Evolutionary conservation across 2,329 filamentous ascomycete genomes (phyloP).

Genomic region (Talaromyces sp.): DNA sequence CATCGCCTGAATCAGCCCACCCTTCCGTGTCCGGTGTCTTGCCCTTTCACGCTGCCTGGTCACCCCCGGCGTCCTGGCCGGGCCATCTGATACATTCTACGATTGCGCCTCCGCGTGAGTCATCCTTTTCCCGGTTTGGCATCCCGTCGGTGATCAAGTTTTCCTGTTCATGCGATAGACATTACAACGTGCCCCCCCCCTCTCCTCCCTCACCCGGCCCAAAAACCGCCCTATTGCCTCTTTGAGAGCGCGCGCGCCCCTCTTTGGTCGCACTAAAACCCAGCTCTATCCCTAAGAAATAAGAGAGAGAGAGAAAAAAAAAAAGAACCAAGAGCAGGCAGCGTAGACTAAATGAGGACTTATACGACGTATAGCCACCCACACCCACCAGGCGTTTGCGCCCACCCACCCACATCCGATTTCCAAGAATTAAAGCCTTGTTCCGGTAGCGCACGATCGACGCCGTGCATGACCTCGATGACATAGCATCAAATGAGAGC

Average conservation of each 20-base stretch:
- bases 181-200: conserved; percentile 19
- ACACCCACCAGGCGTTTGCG: not conserved
- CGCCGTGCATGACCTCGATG: conserved; percentile 38
- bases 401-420: not conserved
- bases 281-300: not conserved
- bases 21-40: conserved; percentile 3
- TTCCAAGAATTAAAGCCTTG: conserved; percentile 21
- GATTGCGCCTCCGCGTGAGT: conserved; percentile 12
- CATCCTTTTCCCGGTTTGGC: conserved; percentile 14
- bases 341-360: not conserved
- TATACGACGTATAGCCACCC: not conserved
- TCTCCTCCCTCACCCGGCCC: conserved; percentile 6
- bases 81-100: conserved; percentile 16
- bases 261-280: not conserved
- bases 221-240: conserved; percentile 18
- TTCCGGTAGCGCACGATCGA: conserved; percentile 37
- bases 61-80: conserved; percentile 8
- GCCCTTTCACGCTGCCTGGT: conserved; percentile 12
- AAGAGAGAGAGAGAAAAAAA: too few relatives aligned
- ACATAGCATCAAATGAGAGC: conserved; percentile 40
- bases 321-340: not conserved
- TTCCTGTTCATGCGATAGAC: conserved; percentile 14
- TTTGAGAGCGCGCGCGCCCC: conserved; percentile 3
- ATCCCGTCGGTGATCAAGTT: conserved; percentile 13
- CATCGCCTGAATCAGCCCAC: conserved; percentile 9